Percentiles rank a stretch among this genome's conserved stretches.
phyloP scores from a whole-genome alignment of 78 protist species.

The Dictyostelium firmibasis region DNA sequence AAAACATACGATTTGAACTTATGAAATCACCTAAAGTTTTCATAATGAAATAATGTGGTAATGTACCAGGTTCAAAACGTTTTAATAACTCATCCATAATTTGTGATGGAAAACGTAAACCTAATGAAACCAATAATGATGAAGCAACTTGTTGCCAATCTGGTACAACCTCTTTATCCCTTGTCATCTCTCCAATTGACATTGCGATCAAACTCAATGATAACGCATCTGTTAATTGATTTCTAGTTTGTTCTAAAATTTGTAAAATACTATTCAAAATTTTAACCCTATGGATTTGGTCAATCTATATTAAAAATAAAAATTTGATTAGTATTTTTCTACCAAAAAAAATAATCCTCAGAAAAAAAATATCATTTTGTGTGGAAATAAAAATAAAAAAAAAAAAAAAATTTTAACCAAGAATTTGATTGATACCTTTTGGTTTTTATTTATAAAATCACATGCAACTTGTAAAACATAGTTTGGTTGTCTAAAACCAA shows the following conservation, averaged over 20 bases:
- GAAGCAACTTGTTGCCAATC: constrained; percentile 88
- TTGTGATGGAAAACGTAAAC: constrained; percentile 43
- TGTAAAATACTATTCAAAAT: constrained; percentile 21
- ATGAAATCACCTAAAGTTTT: constrained; percentile 85
- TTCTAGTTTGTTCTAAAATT: constrained; percentile 44
- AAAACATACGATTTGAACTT: constrained; percentile 65
- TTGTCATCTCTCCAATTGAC: constrained; percentile 55
- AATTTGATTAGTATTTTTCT: neutral
- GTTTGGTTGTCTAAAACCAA: constrained; percentile 76
- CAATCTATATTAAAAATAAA: constrained; percentile 2
- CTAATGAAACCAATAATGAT: constrained; percentile 66
- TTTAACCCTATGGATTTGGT: constrained; percentile 31
- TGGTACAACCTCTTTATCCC: constrained; percentile 79
- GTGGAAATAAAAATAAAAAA: neutral
- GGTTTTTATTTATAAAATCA: constrained; percentile 58
- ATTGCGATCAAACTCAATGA: constrained; percentile 11
- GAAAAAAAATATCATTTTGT: no score
- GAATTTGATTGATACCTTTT: constrained; percentile 6
- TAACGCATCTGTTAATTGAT: constrained; percentile 28
- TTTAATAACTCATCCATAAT: constrained; percentile 75
- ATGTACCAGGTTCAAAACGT: constrained; percentile 74
- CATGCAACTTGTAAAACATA: constrained; percentile 31
- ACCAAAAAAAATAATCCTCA: neutral
- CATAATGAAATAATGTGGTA: constrained; percentile 87
- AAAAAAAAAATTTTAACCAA: neutral